Evolutionary conservation across 441 rosid genomes (phyloP).

Genomic region (Euphorbia celastroides): DNA sequence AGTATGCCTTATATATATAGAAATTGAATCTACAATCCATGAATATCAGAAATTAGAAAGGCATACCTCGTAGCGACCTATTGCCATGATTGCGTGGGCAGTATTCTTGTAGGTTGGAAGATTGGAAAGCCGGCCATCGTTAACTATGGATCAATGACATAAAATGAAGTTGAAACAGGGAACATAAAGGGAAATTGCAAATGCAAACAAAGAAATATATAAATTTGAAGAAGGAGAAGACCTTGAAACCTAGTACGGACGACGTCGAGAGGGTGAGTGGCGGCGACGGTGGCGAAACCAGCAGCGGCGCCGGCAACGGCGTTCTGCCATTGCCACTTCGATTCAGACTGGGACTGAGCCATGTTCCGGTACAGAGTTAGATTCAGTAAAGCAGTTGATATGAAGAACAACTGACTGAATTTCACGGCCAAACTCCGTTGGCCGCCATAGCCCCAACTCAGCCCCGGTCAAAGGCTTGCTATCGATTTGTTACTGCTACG

Average conservation of each 20-base stretch:
- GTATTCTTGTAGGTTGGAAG: constrained; percentile 78
- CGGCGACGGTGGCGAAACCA: constrained; percentile 82
- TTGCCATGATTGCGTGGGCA: constrained; percentile 65
- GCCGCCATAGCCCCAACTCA: neutral
- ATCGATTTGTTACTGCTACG: no score
- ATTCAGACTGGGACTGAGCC: constrained; percentile 18
- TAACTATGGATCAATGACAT: constrained; percentile 33
- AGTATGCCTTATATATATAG: neutral
- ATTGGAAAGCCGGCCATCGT: constrained; percentile 61
- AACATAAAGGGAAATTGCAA: neutral
- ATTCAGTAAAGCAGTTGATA: neutral
- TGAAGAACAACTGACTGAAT: neutral
- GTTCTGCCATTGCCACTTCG: constrained; percentile 75
- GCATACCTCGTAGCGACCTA: constrained; percentile 72
- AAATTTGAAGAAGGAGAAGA: neutral
- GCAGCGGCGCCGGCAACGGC: constrained; percentile 85
- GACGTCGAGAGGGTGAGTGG: constrained; percentile 84
- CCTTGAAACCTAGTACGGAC: constrained; percentile 96
- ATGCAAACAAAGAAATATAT: neutral
- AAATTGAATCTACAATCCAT: neutral
- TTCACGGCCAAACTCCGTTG: neutral
- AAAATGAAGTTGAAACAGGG: neutral
- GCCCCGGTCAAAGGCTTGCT: neutral
- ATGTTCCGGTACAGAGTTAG: constrained; percentile 15
- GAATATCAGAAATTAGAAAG: neutral